Evolutionary conservation across 2,329 filamentous ascomycete species (phyloP), one percentile per base, ranked within the genome.

Genomic region (Cytospora mali): DNA sequence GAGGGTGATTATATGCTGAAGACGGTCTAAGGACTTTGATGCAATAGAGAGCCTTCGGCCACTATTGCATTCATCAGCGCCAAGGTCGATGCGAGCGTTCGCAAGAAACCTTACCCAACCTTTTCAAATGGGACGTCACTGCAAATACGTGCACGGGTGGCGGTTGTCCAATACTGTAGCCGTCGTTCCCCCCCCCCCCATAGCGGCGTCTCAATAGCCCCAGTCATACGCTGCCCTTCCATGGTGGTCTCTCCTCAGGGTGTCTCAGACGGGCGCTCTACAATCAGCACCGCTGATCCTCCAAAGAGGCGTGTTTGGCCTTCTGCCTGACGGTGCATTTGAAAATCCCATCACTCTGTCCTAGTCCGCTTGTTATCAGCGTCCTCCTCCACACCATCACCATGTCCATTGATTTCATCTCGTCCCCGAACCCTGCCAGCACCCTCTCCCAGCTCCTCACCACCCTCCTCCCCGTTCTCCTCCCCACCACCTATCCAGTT

Each of bases 401-500:
- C 73, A 25, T 77, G 71, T 3, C 80, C 80, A 60, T 82, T 78
- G 31, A 74, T 71, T 67, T 88, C 87, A 55, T 83, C 83, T 16
- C 77, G 77, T 2, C 69, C 78, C 61, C 84, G 80, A 50, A 84
- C 81, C 62, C 83, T 81, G 28, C 87, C 87, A 1, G 85, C 88
- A 10, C 88, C 88, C 61, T 87, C 87, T 51, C 88, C 88, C 23
- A 89, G 77, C 61, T 80, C 81, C 52, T 80, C 84, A 64, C 72
- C 80, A 48, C 69, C 79, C 10, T 72, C 76, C 7, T 71, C 76
- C 3, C 72, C 77, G 11, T 71, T 70, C 1, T 71, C 74, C 9
- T 57, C 67, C 7, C 66, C 70, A 35, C 64, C 71, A 0, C 79
- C 84, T 66, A 90, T 89, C 84, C 89, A 94, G 71, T 94, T 93